A percentile compares a stretch with the other conserved stretches of the same genome.
Conservation (phyloP, 441 rosid genomes). For the Populus hybrid region DNA sequence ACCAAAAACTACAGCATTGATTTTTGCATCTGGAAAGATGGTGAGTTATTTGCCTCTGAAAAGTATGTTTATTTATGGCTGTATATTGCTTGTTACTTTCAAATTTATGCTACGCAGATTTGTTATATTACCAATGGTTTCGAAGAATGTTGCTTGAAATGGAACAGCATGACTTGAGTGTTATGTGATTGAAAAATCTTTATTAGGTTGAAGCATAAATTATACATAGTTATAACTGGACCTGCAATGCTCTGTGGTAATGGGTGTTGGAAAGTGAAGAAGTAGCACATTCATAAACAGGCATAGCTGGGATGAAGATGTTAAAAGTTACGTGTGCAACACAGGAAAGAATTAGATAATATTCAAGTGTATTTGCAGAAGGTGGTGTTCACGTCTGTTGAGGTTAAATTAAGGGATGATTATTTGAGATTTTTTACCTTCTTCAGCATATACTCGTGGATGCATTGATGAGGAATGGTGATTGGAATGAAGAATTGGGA, state of each 20-base stretch:
- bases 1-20: constrained; percentile 79
- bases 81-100: neutral
- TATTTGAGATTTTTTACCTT: neutral
- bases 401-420: neutral
- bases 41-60: constrained; percentile 29
- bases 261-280: no score
- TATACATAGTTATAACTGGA: neutral
- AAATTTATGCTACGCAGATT: neutral
- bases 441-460: neutral
- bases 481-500: neutral
- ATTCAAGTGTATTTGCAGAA: neutral
- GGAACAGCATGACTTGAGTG: neutral
- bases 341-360: neutral
- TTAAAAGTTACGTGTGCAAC: neutral
- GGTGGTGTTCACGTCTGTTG: neutral
- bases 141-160: neutral
- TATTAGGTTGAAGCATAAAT: neutral
- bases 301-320: neutral
- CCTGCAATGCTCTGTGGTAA: no score
- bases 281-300: no score
- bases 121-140: neutral
- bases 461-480: neutral
- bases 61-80: neutral
- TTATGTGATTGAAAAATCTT: neutral
- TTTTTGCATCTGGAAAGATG: constrained; percentile 90